A percentile compares a stretch with the other conserved stretches of the same genome.
These are phyloP conservation scores for Cymbopogon citratus DNA, from an alignment of 176 grass and related monocot genomes.

Conservation along the genomic window DNA sequence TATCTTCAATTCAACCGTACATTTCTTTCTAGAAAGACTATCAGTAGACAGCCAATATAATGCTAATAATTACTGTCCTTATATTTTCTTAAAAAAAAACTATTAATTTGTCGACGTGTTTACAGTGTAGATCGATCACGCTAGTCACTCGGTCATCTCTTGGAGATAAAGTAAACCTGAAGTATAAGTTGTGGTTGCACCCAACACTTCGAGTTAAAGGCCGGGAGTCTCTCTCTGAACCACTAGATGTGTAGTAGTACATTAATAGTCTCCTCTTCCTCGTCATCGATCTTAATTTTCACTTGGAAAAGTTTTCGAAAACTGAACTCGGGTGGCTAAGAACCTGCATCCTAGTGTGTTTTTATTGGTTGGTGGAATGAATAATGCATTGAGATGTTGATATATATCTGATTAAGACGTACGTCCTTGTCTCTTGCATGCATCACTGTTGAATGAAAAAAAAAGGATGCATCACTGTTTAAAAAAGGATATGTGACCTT, in stretches of 20 bases:
- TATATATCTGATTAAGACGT: constrained; percentile 4
- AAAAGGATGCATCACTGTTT: too few relatives aligned
- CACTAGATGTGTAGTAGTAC: neutral
- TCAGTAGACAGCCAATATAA: neutral
- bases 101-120: neutral
- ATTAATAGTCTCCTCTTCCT: neutral
- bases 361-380: neutral
- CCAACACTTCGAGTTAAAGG: constrained; percentile 5
- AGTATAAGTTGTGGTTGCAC: constrained; percentile 26
- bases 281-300: neutral
- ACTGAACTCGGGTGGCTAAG: too few relatives aligned
- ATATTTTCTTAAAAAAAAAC: neutral
- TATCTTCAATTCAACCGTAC: neutral
- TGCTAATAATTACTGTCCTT: neutral
- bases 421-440: neutral
- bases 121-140: neutral
- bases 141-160: neutral
- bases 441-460: constrained; percentile 4
- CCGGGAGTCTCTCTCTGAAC: neutral
- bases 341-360: too few relatives aligned
- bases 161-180: constrained; percentile 20
- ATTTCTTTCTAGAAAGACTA: constrained; percentile 11
- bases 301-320: neutral
- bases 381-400: neutral
- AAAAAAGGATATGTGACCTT: too few relatives aligned